Evolutionary conservation across 2,329 filamentous ascomycete genomes (phyloP).

Genomic region (Chaetomiaceae sp.): DNA sequence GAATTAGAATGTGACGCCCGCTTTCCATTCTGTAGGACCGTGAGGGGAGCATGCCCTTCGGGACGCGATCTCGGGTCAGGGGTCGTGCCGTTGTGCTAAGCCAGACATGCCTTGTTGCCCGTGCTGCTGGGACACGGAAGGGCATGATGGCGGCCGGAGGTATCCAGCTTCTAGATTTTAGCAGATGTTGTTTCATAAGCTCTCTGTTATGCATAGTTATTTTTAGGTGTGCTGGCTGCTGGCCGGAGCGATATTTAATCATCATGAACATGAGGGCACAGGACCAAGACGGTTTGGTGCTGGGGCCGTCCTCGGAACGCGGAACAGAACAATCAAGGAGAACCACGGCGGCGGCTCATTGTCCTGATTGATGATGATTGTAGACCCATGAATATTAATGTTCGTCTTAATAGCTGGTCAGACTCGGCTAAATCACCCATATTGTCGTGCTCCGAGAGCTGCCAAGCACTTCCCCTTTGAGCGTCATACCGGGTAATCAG

Average conservation of each 20-base stretch:
- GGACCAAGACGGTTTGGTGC: too few species aligned
- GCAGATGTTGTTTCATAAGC: not conserved
- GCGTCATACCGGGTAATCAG: slow-evolving; percentile 9
- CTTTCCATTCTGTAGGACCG: not conserved
- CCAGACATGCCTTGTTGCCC: not conserved
- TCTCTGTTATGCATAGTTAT: not conserved
- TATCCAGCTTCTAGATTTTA: not conserved
- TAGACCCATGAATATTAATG: not conserved
- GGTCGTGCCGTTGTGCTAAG: too few species aligned
- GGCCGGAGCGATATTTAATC: too few species aligned
- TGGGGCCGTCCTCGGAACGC: not conserved
- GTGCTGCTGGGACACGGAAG: not conserved
- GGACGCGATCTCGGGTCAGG: not conserved
- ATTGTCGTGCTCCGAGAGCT: not conserved
- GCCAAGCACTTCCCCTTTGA: not conserved
- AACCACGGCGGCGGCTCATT: not conserved
- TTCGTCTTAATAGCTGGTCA: slow-evolving; percentile 3
- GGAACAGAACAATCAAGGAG: not conserved
- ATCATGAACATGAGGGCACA: too few species aligned
- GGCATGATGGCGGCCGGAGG: not conserved
- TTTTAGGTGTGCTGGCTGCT: not conserved
- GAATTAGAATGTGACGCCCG: not conserved
- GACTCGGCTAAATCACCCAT: slow-evolving; percentile 9
- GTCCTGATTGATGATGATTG: not conserved
- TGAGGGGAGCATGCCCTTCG: not conserved